Percentiles rank a stretch among this genome's conserved stretches.
These are phyloP conservation scores for Exophiala calicioides DNA, from an alignment of 2,329 filamentous ascomycete species.

Conservation along the genomic window DNA sequence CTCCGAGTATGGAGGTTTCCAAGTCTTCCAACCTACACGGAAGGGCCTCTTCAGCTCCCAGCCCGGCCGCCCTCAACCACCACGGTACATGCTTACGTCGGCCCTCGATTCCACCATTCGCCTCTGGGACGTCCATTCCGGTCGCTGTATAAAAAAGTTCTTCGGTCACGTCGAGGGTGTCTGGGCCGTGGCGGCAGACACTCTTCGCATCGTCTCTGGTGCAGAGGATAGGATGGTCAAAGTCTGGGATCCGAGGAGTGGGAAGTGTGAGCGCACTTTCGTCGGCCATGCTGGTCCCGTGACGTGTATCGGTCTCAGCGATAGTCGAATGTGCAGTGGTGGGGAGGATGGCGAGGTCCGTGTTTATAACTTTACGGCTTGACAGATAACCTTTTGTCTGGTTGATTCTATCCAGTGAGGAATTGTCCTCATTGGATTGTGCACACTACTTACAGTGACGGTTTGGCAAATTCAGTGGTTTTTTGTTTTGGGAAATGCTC, in stretches of 20 bases:
- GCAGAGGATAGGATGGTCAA: slow-evolving; percentile 95
- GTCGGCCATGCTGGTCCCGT: slow-evolving; percentile 88
- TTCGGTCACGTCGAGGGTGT: slow-evolving; percentile 97
- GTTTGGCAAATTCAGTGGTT: too few relatives aligned
- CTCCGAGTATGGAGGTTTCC: slow-evolving; percentile 18
- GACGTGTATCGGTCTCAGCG: slow-evolving; percentile 88
- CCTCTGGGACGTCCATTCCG: slow-evolving; percentile 84
- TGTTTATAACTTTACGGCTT: slow-evolving; percentile 70
- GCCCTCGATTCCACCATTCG: slow-evolving; percentile 89
- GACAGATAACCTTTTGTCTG: slow-evolving; percentile 4
- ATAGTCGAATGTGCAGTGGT: slow-evolving; percentile 84
- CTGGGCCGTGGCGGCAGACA: slow-evolving; percentile 89
- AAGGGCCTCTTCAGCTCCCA: slow-evolving; percentile 53
- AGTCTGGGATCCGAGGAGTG: slow-evolving; percentile 88
- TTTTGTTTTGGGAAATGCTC: too few relatives aligned
- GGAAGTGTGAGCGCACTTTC: slow-evolving; percentile 88
- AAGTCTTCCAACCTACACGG: slow-evolving; percentile 5
- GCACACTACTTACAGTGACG: too few relatives aligned
- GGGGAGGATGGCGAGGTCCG: slow-evolving; percentile 92
- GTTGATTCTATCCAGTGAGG: too few relatives aligned
- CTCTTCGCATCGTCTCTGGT: slow-evolving; percentile 81
- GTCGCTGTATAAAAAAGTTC: slow-evolving; percentile 83
- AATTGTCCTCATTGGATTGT: too few relatives aligned
- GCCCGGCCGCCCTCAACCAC: slow-evolving; percentile 68
- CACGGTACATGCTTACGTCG: slow-evolving; percentile 89